Evolutionary conservation across 2,329 filamentous ascomycete species (phyloP).

Genomic region (Didymella pinodella): DNA sequence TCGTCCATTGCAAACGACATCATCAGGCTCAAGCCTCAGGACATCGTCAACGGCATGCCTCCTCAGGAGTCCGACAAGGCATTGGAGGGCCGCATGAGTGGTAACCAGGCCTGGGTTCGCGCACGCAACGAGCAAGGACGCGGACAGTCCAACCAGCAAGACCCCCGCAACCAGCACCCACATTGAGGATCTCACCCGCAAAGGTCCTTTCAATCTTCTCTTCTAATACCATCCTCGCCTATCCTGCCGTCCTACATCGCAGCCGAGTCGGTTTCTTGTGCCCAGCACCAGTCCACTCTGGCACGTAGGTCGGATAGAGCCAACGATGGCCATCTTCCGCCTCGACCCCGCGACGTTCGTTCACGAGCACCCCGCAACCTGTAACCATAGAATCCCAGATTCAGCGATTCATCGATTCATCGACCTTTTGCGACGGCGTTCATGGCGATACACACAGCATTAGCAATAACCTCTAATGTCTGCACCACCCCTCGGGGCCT

Average conservation of each 20-base stretch:
- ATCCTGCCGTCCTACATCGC: conserved; percentile 21
- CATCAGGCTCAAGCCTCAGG: conserved; percentile 68
- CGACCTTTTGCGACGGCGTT: conserved; percentile 45
- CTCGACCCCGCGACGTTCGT: conserved; percentile 31
- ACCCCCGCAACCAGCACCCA: conserved; percentile 50
- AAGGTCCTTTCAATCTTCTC: conserved; percentile 7
- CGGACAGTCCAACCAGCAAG: conserved; percentile 47
- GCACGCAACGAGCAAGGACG: conserved; percentile 48
- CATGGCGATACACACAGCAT: conserved; percentile 38
- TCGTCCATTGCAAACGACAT: conserved; percentile 77
- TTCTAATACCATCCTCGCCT: conserved; percentile 17
- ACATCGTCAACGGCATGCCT: conserved; percentile 43
- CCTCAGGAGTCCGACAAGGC: conserved; percentile 56
- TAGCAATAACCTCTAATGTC: conserved; percentile 47
- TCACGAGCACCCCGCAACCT: conserved; percentile 35
- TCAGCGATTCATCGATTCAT: no score
- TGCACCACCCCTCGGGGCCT: conserved; percentile 37
- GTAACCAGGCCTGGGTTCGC: conserved; percentile 50
- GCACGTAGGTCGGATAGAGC: conserved; percentile 28
- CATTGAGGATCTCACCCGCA: conserved; percentile 36
- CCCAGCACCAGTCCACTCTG: conserved; percentile 22
- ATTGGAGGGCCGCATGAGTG: conserved; percentile 54
- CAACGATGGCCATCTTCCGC: conserved; percentile 22
- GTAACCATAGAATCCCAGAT: conserved; percentile 45
- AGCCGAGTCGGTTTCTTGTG: conserved; percentile 26